Conservation (phyloP, 495 filamentous ascomycete species). For the Melanomma pulvis-pyrius region DNA sequence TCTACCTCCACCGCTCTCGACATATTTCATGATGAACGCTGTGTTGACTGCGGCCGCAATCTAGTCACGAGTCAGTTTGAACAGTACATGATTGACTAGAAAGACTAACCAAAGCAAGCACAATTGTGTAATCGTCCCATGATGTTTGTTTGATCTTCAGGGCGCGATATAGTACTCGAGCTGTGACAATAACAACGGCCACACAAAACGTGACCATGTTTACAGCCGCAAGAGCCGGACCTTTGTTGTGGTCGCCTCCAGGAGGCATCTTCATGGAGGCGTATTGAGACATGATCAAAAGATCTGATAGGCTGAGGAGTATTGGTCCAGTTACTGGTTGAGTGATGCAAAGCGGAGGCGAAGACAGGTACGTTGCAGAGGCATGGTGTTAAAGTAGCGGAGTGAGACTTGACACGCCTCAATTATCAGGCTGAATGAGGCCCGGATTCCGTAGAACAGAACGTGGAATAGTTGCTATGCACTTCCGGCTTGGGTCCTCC, state of each 20-base stretch:
- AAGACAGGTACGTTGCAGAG: too few relatives aligned
- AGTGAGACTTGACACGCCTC: too few relatives aligned
- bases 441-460: too few relatives aligned
- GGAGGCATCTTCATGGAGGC: neutral
- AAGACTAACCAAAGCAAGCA: neutral
- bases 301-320: neutral
- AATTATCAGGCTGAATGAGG: too few relatives aligned
- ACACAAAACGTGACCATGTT: neutral
- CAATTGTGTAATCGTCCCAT: constrained; percentile 11
- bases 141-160: constrained; percentile 1
- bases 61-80: neutral
- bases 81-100: neutral
- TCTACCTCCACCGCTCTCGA: constrained; percentile 9
- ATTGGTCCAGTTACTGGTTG: too few relatives aligned
- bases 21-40: constrained; percentile 14
- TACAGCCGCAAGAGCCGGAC: constrained; percentile 2
- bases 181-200: neutral
- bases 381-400: too few relatives aligned
- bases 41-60: constrained; percentile 11
- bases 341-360: too few relatives aligned
- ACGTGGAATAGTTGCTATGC: too few relatives aligned
- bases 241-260: constrained; percentile 1
- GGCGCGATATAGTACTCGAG: neutral
- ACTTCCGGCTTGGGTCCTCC: too few relatives aligned
- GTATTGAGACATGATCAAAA: constrained; percentile 5